These are phyloP conservation scores for Mycena capillaripes DNA, from an alignment of 768 basidiomycete genomes.

Conservation along the genomic window DNA sequence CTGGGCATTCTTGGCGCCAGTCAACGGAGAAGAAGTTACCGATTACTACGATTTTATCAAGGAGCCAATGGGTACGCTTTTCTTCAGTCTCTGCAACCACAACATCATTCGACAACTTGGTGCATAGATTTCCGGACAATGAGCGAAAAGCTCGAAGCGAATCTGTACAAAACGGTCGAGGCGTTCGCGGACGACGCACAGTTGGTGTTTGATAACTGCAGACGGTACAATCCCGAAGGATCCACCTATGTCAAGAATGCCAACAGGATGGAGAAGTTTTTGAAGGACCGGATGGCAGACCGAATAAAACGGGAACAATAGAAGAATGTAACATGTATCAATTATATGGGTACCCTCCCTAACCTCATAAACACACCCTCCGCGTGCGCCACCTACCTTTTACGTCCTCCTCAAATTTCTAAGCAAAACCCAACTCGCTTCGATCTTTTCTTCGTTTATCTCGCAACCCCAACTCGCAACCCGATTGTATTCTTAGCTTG, in stretches of 20 bases:
- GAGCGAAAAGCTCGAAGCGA: conserved; percentile 90
- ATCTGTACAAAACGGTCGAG: conserved; percentile 83
- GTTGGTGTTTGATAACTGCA: conserved; percentile 92
- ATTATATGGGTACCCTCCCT: too few species aligned
- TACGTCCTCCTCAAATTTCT: too few species aligned
- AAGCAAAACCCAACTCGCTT: too few species aligned
- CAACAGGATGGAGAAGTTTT: conserved; percentile 83
- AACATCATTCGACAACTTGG: background rate
- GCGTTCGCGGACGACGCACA: conserved; percentile 85
- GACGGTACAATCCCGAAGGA: conserved; percentile 86
- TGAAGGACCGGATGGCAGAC: conserved; percentile 67
- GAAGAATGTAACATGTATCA: background rate
- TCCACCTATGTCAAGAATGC: conserved; percentile 89
- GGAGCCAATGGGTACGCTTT: conserved; percentile 88
- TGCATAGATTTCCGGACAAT: conserved; percentile 86
- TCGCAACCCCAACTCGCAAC: too few species aligned
- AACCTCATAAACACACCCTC: too few species aligned
- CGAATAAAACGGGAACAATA: conserved; percentile 46
- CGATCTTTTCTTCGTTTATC: too few species aligned
- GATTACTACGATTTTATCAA: conserved; percentile 94
- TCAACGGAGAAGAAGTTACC: conserved; percentile 80
- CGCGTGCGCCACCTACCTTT: background rate
- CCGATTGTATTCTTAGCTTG: too few species aligned
- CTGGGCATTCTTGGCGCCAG: conserved; percentile 92
- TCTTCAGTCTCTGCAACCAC: background rate